Evolutionary conservation across 805 yeast genomes (phyloP).

Genomic region (Lipomyces yamadae): DNA sequence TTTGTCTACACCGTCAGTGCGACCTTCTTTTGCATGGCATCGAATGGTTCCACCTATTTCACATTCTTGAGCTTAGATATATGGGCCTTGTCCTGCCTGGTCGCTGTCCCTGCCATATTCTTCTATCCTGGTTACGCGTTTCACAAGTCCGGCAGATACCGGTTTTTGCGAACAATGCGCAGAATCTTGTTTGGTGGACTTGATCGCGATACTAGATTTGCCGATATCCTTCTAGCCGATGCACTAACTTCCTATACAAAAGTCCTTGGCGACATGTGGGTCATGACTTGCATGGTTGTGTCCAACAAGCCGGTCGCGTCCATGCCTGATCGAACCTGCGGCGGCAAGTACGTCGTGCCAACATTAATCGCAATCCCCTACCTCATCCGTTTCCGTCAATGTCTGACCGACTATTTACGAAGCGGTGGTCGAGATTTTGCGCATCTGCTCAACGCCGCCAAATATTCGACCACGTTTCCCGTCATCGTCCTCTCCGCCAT

Average conservation of each 20-base stretch:
- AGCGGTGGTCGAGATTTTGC: slow-evolving; percentile 53
- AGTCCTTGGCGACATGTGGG: slow-evolving; percentile 71
- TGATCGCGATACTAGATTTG: slow-evolving; percentile 61
- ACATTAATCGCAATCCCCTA: slow-evolving; percentile 60
- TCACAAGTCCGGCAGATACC: slow-evolving; percentile 45
- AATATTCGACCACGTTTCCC: slow-evolving; percentile 71
- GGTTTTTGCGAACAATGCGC: slow-evolving; percentile 52
- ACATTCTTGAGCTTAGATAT: slow-evolving; percentile 44
- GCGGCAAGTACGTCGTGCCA: slow-evolving; percentile 48
- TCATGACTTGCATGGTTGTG: slow-evolving; percentile 55
- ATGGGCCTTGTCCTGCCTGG: slow-evolving; percentile 51
- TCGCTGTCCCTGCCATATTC: slow-evolving; percentile 46
- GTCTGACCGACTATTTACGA: slow-evolving; percentile 66
- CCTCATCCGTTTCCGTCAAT: slow-evolving; percentile 79
- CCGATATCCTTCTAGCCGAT: slow-evolving; percentile 84
- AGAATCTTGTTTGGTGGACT: slow-evolving; percentile 65
- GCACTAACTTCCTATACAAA: slow-evolving; percentile 80
- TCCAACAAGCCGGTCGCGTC: slow-evolving; percentile 46
- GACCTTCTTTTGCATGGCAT: slow-evolving; percentile 43
- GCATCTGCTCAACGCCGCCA: slow-evolving; percentile 73
- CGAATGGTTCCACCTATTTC: slow-evolving; percentile 39
- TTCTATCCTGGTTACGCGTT: slow-evolving; percentile 51
- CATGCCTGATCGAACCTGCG: slow-evolving; percentile 46
- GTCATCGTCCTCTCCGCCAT: slow-evolving; percentile 49
- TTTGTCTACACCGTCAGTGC: slow-evolving; percentile 39